A percentile compares a stretch with the other conserved stretches of the same genome.
Conservation (phyloP, 2,329 filamentous ascomycete species). For the Fusarium equiseti region DNA sequence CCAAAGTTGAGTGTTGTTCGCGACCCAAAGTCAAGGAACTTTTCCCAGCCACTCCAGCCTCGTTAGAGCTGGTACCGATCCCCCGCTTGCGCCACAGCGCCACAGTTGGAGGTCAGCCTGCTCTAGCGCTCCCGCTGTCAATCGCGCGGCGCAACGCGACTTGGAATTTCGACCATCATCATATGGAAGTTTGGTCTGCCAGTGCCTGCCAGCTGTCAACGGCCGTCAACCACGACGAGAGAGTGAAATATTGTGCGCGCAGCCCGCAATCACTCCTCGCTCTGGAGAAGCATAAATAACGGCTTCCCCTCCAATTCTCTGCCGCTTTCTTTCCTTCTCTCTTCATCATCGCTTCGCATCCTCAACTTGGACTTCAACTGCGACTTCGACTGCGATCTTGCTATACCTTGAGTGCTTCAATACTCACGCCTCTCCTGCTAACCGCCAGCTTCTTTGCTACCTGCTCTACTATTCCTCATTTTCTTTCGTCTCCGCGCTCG, state of each 20-base stretch:
- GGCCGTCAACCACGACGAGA: neutral
- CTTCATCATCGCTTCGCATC: slow-evolving; percentile 9
- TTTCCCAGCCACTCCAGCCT: slow-evolving; percentile 47
- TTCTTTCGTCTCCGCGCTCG: neutral
- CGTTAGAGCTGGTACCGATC: slow-evolving; percentile 10
- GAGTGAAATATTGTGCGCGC: too few relatives aligned
- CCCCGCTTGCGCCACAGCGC: slow-evolving; percentile 30
- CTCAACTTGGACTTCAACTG: slow-evolving; percentile 12
- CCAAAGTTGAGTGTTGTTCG: slow-evolving; percentile 32
- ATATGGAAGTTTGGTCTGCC: neutral
- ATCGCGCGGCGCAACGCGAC: slow-evolving; percentile 14
- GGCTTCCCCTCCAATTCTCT: slow-evolving; percentile 5
- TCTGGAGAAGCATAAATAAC: slow-evolving; percentile 12
- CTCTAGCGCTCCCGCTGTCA: slow-evolving; percentile 2
- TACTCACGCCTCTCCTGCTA: slow-evolving; percentile 5
- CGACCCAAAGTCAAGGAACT: slow-evolving; percentile 41
- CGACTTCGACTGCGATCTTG: slow-evolving; percentile 4
- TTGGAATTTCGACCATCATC: slow-evolving; percentile 1
- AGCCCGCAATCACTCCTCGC: slow-evolving; percentile 7
- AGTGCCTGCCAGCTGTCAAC: slow-evolving; percentile 1
- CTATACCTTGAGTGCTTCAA: slow-evolving; percentile 19
- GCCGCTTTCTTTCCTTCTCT: neutral
- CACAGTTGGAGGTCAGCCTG: slow-evolving; percentile 36
- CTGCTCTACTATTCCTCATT: too few relatives aligned
- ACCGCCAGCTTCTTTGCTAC: slow-evolving; percentile 1